These are phyloP conservation scores for Ramularia endophylla DNA, from an alignment of 2,329 filamentous ascomycete species.

Conservation along the genomic window DNA sequence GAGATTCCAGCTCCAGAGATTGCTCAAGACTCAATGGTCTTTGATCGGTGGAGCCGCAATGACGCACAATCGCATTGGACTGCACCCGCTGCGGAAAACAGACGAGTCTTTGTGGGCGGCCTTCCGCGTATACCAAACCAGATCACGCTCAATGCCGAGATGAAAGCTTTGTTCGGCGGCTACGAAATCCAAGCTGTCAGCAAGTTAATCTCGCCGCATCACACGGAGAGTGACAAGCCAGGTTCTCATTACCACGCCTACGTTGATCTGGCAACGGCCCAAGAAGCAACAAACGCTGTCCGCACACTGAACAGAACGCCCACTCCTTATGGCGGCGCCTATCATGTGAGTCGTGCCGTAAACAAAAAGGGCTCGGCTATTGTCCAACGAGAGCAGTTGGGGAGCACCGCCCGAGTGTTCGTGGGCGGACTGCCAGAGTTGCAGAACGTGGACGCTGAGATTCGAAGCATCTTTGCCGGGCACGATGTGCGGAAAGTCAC, in stretches of 20 bases:
- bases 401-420: not conserved
- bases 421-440: slow-evolving; percentile 44
- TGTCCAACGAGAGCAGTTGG: slow-evolving; percentile 2
- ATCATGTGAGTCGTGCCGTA: slow-evolving; percentile 17
- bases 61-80: slow-evolving; percentile 33
- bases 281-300: slow-evolving; percentile 23
- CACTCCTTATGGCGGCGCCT: slow-evolving; percentile 16
- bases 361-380: slow-evolving; percentile 7
- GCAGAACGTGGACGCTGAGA: slow-evolving; percentile 37
- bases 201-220: slow-evolving; percentile 34
- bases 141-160: slow-evolving; percentile 36
- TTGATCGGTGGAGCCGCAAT: slow-evolving; percentile 38
- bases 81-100: slow-evolving; percentile 30
- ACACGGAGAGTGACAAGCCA: slow-evolving; percentile 5
- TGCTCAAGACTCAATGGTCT: slow-evolving; percentile 11
- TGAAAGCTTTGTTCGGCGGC: slow-evolving; percentile 40
- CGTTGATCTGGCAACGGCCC: slow-evolving; percentile 23
- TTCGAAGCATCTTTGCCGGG: slow-evolving; percentile 40
- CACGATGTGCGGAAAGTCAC: slow-evolving; percentile 43
- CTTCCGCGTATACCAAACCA: slow-evolving; percentile 41
- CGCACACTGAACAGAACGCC: slow-evolving; percentile 21
- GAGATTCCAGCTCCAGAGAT: slow-evolving; percentile 1
- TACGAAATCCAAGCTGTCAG: slow-evolving; percentile 43
- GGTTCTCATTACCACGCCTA: slow-evolving; percentile 27
- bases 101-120: slow-evolving; percentile 41